Base-by-base conservation (phyloP, 1,284 basidiomycete genomes). In the Ceratobasidium sp. region DNA sequence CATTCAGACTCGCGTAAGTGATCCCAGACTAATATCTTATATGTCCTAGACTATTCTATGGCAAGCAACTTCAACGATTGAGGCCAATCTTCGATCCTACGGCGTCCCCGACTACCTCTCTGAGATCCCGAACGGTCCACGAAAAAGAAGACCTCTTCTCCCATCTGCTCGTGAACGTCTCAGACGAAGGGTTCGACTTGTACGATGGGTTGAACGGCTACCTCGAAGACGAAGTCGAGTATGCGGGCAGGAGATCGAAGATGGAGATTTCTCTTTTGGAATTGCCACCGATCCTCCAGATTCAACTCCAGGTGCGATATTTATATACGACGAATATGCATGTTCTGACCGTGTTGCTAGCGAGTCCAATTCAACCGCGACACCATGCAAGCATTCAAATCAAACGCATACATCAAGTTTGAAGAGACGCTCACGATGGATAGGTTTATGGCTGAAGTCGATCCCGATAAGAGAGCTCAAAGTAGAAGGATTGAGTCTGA, bases 301-400 rank as follows among this genome's bases (percentile, higher is more conserved):
- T 99, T 63, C 97, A 99, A 82, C 88, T 99, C 44, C 94, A 97
- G 89, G 56, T 59, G 33, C 9, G 56, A 19, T 8, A 31, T 9
- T 94, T 94, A 75, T 78, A 86, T 79, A 11, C 2, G 22, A 33
- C 15, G 17, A 11, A 33, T 22, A 36, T 59, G 29, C 17, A 7
- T 27, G 7, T 47, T 15, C 27, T 57, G 6, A 27, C 63, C 50
- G 2, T 47, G 45, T 17, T 33, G 11, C n/a, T 79, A 99, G 93
- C 89, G 97, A 76, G 98, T 97, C 0, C 97, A 99, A 89, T 99
- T 97, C 84, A 97, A 99, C 81, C 89, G 95, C 17, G 91, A 93
- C 78, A 93, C 91, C 0, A 86, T 93, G 74, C 91, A 96, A 77
- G 91, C 96, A 19, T 97, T 93, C 85, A 99, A 99, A 83, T 96